A percentile compares a stretch with the other conserved stretches of the same genome.
Evolutionary conservation across 2,329 filamentous ascomycete species (phyloP).

Genomic region (Xylaria sp.): DNA sequence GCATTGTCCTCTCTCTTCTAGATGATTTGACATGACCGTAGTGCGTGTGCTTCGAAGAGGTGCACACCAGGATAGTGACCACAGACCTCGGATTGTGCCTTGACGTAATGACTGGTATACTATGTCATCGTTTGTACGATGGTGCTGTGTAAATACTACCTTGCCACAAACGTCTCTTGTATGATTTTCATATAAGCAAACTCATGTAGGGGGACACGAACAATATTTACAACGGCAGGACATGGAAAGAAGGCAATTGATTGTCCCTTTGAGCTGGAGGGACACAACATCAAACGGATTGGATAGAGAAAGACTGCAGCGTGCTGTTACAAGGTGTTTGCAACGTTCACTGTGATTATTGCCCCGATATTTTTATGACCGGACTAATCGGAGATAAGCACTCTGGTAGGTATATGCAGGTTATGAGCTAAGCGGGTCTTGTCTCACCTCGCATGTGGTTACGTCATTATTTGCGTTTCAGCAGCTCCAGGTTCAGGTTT

Average conservation of each 20-base stretch:
- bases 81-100: neutral
- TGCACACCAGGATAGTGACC: neutral
- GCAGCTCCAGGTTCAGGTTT: conserved; percentile 2
- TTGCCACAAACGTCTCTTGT: neutral
- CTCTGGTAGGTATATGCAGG: neutral
- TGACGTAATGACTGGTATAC: neutral
- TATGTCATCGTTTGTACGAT: neutral
- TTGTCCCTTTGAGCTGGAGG: too few species aligned
- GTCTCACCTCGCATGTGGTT: conserved; percentile 5
- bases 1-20: conserved; percentile 30
- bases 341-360: too few species aligned
- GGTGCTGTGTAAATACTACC: conserved; percentile 1
- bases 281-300: neutral
- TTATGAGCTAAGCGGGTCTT: neutral
- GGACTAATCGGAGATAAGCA: too few species aligned
- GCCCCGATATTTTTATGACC: too few species aligned
- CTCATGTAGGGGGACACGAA: neutral
- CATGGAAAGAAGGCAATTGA: neutral
- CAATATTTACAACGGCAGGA: neutral
- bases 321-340: neutral
- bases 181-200: neutral
- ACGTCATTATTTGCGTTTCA: conserved; percentile 31
- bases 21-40: conserved; percentile 26
- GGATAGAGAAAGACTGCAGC: neutral
- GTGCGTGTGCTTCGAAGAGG: neutral